These are phyloP conservation scores for Diplodia sapinea DNA, from an alignment of 2,329 filamentous ascomycete genomes.

Conservation along the genomic window DNA sequence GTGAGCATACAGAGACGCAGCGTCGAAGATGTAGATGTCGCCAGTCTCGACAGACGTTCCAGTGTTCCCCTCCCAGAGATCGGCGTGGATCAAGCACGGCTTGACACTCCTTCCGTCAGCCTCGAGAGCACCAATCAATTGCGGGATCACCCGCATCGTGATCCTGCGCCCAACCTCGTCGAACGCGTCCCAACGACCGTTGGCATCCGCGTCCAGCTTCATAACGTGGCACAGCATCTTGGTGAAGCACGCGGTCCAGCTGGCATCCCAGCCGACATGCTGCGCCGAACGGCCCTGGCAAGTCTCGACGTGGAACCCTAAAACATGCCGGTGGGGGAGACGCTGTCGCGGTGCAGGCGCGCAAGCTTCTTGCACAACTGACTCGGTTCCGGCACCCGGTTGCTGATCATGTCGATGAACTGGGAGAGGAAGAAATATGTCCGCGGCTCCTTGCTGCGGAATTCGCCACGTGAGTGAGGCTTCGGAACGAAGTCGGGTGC, in stretches of 20 bases:
- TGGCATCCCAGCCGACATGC: conserved; percentile 45
- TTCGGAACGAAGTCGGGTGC: conserved; percentile 6
- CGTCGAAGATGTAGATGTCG: conserved; percentile 47
- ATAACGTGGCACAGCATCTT: conserved; percentile 42
- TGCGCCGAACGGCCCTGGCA: conserved; percentile 37
- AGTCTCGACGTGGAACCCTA: conserved; percentile 47
- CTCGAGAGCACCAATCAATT: conserved; percentile 39
- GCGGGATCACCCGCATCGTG: conserved; percentile 42
- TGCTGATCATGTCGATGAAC: conserved; percentile 6
- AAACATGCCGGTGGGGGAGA: conserved; percentile 43
- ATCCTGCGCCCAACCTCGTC: conserved; percentile 32
- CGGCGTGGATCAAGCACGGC: conserved; percentile 48
- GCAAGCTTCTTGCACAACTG: conserved; percentile 5
- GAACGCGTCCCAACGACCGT: conserved; percentile 44
- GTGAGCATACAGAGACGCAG: conserved; percentile 49
- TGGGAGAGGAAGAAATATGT: conserved; percentile 15
- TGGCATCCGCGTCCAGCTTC: conserved; percentile 40
- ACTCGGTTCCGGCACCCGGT: background rate
- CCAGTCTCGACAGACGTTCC: conserved; percentile 42
- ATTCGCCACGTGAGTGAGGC: conserved; percentile 15
- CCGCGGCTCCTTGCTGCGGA: background rate
- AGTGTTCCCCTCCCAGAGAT: conserved; percentile 52
- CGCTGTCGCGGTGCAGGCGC: conserved; percentile 10
- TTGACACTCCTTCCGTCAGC: conserved; percentile 37
- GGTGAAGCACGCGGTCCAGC: conserved; percentile 50